Evolutionary conservation across 2,329 filamentous ascomycete species (phyloP).

Genomic region (Cladosporium sp.): DNA sequence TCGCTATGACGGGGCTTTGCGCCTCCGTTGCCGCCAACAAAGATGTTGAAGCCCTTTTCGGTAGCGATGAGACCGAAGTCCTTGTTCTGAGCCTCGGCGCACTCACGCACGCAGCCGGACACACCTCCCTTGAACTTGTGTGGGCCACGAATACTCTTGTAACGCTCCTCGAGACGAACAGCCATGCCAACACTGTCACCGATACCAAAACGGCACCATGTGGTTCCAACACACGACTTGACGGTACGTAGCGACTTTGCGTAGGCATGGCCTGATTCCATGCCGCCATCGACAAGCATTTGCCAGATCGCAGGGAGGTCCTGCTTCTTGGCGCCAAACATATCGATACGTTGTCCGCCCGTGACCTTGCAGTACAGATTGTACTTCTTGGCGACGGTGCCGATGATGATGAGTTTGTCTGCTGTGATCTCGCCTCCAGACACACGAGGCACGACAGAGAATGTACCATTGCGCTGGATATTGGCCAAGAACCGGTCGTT

Average conservation of each 20-base stretch:
- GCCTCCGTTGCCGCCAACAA: constrained; percentile 85
- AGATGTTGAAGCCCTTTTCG: constrained; percentile 91
- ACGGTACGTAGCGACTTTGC: constrained; percentile 86
- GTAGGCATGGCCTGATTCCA: constrained; percentile 84
- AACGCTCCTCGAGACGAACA: constrained; percentile 80
- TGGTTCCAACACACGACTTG: constrained; percentile 88
- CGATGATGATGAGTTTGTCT: constrained; percentile 80
- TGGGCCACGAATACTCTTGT: constrained; percentile 85
- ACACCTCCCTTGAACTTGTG: constrained; percentile 87
- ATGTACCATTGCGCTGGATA: constrained; percentile 88
- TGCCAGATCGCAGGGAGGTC: constrained; percentile 82
- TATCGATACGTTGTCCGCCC: constrained; percentile 85
- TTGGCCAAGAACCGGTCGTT: constrained; percentile 88
- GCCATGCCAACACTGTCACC: constrained; percentile 91
- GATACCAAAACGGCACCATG: constrained; percentile 87
- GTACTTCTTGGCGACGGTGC: constrained; percentile 80
- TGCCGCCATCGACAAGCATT: constrained; percentile 74
- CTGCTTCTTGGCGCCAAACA: constrained; percentile 89
- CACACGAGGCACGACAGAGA: constrained; percentile 81
- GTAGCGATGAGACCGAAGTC: constrained; percentile 92
- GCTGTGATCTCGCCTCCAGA: constrained; percentile 85
- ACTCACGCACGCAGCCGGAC: constrained; percentile 88
- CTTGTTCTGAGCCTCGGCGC: constrained; percentile 89
- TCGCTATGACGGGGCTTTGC: constrained; percentile 81
- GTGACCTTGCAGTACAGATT: constrained; percentile 89